phyloP scores from a whole-genome alignment of 73 alveolate species.

The Paramecium tetraurelia region DNA sequence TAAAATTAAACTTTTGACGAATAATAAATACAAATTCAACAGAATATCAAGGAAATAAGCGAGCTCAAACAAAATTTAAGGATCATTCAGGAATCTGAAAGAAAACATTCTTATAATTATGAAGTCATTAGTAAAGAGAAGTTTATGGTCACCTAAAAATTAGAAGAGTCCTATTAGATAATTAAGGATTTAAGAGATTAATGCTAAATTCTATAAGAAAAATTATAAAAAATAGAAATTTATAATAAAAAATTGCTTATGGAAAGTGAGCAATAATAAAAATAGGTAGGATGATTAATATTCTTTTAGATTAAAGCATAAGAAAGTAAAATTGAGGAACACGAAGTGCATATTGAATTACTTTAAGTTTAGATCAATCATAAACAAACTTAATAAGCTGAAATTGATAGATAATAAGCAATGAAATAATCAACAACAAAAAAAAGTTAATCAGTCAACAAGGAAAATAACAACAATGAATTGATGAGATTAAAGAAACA shows the following conservation, averaged over 20 bases:
- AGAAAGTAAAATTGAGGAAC: slow-evolving; percentile 14
- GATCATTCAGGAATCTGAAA: not conserved
- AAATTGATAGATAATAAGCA: not conserved
- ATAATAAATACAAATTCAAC: not conserved
- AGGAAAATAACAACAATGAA: slow-evolving; percentile 13
- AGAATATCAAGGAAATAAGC: not conserved
- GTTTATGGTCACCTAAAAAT: not conserved
- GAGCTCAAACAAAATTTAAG: not conserved
- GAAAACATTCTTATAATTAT: not conserved
- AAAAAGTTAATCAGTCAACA: not conserved
- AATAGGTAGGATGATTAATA: not conserved
- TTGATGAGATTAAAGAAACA: not conserved
- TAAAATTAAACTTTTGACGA: not conserved
- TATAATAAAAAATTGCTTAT: not conserved
- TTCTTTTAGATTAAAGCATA: not conserved
- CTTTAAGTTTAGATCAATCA: slow-evolving; percentile 4
- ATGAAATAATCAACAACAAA: not conserved
- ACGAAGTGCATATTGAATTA: slow-evolving; percentile 24
- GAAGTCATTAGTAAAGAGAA: not conserved
- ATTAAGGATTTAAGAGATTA: not conserved
- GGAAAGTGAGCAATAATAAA: not conserved
- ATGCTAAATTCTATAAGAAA: not conserved
- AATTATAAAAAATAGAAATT: not conserved
- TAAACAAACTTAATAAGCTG: not conserved
- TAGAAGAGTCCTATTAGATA: slow-evolving; percentile 22